Evolutionary conservation across 2,329 filamentous ascomycete species (phyloP), one percentile per base, ranked within the genome.

Genomic region (Lachnellula subtilissima): DNA sequence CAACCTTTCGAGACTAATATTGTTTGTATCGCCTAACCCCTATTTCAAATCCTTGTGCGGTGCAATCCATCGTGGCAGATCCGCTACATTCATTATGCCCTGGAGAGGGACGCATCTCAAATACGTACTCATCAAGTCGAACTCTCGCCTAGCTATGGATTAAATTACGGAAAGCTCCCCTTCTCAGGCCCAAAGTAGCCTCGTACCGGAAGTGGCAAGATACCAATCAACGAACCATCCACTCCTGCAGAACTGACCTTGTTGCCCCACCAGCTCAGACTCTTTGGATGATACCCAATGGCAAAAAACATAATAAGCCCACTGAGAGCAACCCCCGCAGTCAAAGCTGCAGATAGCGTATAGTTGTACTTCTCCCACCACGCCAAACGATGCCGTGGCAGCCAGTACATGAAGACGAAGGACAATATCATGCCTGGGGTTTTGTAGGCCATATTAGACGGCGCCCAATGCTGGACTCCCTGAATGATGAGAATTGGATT

Each of bases 291-390:
- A 48, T 73, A 76, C 1, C 69, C 69, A 5, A 77, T 65, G 4
- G 73, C 73, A 51, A 76, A 77, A 64, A 76, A 75, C 64, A 75
- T 74, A 59, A 77, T 60, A 17, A 77, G 64, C 12, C 70, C 75
- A 40, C 69, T 70, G 45, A 77, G 61, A 25, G 75, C 75, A 4
- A 78, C 69, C 7, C 74, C 75, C 4, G 72, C 73, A 9, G 70
- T 73, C 51, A 78, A 61, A 5, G 73, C 73, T 0, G 75, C 73
- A 9, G 73, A 75, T 3, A 78, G 64, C 3, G 75, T 71, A 60
- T 76, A 78, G 64, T 76, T 76, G 65, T 77, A 78, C 69, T 77
- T 74, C 47, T 73, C 69, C 73, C 74, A 77, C 73, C 74, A 76
- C 1, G 74, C 73, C 48, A 73, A 60, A 12, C 68, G 65, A 53